phyloP scores from a whole-genome alignment of 768 basidiomycete genomes.

The Termitomyces bulborhizus region DNA sequence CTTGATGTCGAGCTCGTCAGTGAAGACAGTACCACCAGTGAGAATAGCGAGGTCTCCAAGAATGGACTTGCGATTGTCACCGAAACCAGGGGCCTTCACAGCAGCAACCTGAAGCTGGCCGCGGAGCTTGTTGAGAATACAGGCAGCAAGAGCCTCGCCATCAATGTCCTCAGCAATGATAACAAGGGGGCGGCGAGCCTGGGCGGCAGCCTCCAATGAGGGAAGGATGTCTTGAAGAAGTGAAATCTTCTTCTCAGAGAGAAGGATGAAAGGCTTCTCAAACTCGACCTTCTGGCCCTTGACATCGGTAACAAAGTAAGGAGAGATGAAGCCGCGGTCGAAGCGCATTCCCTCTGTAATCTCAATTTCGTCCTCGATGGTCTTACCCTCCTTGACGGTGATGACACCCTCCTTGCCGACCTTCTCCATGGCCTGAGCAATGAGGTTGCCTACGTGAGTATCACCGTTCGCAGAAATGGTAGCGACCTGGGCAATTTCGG shows the following conservation, averaged over 20 bases:
- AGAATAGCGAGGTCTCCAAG: constrained; percentile 96
- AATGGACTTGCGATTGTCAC: constrained; percentile 98
- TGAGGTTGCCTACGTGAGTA: constrained; percentile 85
- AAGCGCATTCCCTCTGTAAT: constrained; percentile 99
- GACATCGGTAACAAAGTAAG: constrained; percentile 98
- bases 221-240: constrained; percentile 93
- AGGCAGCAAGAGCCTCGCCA: constrained; percentile 95
- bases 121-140: constrained; percentile 98
- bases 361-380: constrained; percentile 98
- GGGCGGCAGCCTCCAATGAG: constrained; percentile 74
- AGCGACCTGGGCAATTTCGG: constrained; percentile 98
- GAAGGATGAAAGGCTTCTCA: constrained; percentile 91
- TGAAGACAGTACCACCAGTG: constrained; percentile 97
- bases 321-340: constrained; percentile 97
- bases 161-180: constrained; percentile 98
- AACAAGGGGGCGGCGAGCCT: constrained; percentile 81
- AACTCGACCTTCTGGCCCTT: constrained; percentile 95
- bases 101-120: constrained; percentile 93
- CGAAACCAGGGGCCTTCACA: constrained; percentile 97
- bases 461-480: constrained; percentile 86
- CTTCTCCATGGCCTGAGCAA: constrained; percentile 99
- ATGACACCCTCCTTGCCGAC: constrained; percentile 99
- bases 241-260: constrained; percentile 98
- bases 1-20: constrained; percentile 94
- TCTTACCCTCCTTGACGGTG: constrained; percentile 98